Evolutionary conservation across 352 stramenopile species (phyloP).

Genomic region (Blastocystis hominis): DNA sequence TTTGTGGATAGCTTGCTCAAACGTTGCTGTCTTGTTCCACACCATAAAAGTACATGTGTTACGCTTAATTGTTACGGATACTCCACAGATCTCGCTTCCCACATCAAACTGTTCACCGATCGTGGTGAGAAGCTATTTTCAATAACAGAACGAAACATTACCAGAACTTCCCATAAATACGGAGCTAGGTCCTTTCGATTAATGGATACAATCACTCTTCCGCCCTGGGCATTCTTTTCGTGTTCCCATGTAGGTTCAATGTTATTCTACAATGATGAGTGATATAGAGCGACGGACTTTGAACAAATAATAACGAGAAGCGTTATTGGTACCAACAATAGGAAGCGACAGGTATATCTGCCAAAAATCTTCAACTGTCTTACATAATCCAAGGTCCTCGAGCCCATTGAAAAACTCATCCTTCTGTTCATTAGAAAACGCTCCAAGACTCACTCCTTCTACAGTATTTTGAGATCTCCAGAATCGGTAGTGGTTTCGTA

Average conservation of each 20-base stretch:
- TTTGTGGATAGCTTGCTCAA: conserved; percentile 15
- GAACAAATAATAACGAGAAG: conserved; percentile 28
- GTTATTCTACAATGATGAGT: neutral
- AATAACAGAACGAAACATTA: neutral
- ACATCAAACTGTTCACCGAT: conserved; percentile 42
- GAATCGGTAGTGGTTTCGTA: conserved; percentile 35
- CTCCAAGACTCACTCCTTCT: neutral
- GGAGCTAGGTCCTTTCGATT: conserved; percentile 14
- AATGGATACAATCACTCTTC: neutral
- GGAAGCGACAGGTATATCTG: conserved; percentile 33
- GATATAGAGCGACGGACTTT: neutral
- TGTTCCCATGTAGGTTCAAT: conserved; percentile 34
- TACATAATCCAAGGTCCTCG: conserved; percentile 2
- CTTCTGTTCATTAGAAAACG: neutral
- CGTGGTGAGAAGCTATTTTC: conserved; percentile 4
- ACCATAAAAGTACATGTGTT: conserved; percentile 23
- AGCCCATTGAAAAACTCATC: neutral
- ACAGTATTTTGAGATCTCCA: neutral
- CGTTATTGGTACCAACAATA: neutral
- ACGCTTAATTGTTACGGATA: neutral
- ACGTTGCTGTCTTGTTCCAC: conserved; percentile 26
- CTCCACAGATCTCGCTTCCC: conserved; percentile 33
- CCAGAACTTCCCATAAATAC: conserved; percentile 20
- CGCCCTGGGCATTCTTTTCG: conserved; percentile 4
- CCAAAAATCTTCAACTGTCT: conserved; percentile 43